Percentiles rank a stretch among this genome's conserved stretches.
These are phyloP conservation scores for Pelargonium citronellum DNA, from an alignment of 441 rosid genomes.

Conservation along the genomic window DNA sequence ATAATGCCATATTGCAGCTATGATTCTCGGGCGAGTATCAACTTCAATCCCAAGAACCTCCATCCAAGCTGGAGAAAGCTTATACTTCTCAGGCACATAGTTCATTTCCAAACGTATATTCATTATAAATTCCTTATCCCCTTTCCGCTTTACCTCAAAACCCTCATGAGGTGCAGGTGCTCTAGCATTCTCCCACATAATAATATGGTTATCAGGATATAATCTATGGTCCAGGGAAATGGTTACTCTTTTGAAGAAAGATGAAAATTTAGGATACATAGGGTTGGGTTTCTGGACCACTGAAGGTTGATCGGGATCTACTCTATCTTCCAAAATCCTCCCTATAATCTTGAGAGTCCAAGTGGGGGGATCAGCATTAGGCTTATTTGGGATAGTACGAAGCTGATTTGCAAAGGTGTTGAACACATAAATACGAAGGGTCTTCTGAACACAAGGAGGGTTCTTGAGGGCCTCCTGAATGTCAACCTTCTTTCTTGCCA, in stretches of 20 bases:
- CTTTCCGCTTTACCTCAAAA: conserved; percentile 91
- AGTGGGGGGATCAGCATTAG: conserved; percentile 72
- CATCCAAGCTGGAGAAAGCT: conserved; percentile 73
- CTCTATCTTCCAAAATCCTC: conserved; percentile 80
- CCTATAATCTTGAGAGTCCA: conserved; percentile 92
- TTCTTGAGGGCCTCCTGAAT: conserved; percentile 85
- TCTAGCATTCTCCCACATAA: conserved; percentile 80
- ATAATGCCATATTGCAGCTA: conserved; percentile 90
- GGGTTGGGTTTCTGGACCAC: conserved; percentile 54
- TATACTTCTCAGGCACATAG: conserved; percentile 77
- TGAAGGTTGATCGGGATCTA: conserved; percentile 73
- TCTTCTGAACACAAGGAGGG: conserved; percentile 83
- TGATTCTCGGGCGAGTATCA: conserved; percentile 79
- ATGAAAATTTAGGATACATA: conserved; percentile 63
- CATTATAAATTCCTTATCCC: conserved; percentile 71
- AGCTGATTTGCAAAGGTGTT: conserved; percentile 79
- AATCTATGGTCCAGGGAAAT: conserved; percentile 79
- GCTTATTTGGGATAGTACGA: conserved; percentile 52
- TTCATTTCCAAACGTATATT: conserved; percentile 80
- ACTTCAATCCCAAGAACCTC: conserved; percentile 92
- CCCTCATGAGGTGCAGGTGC: conserved; percentile 92
- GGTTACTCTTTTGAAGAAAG: conserved; percentile 82
- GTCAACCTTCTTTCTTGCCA: conserved; percentile 82
- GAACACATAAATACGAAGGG: conserved; percentile 80
- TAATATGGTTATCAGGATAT: conserved; percentile 75